Conservation (phyloP, 1,284 basidiomycete species). For the Mycosarcoma mackinlayi region DNA sequence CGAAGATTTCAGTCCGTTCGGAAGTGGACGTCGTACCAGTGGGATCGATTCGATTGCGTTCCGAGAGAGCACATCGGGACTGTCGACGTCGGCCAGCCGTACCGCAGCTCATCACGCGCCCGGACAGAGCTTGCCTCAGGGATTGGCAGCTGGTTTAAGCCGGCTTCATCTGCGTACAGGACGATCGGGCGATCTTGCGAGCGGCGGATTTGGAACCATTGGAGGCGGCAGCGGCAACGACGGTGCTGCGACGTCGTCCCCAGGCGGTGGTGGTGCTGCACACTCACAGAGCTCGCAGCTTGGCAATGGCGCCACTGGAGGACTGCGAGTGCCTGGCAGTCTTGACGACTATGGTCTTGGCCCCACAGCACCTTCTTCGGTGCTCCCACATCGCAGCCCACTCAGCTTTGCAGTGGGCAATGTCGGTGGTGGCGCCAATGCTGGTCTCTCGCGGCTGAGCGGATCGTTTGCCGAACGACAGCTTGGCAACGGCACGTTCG, state of each 20-base stretch:
- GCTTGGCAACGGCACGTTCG: constrained; percentile 24
- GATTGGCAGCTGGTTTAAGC: constrained; percentile 84
- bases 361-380: constrained; percentile 57
- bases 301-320: constrained; percentile 4
- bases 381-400: constrained; percentile 45
- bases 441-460: constrained; percentile 15
- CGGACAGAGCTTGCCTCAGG: constrained; percentile 86
- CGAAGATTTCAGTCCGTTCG: constrained; percentile 23
- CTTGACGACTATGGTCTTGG: constrained; percentile 50
- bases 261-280: background rate
- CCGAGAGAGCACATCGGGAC: constrained; percentile 15
- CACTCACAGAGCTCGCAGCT: constrained; percentile 24
- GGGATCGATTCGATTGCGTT: constrained; percentile 43
- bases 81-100: constrained; percentile 29
- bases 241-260: background rate
- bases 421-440: background rate
- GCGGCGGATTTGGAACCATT: constrained; percentile 14
- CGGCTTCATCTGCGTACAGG: constrained; percentile 76
- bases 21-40: constrained; percentile 14
- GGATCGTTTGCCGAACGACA: constrained; percentile 34
- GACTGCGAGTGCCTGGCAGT: constrained; percentile 22
- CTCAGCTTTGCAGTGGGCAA: constrained; percentile 27
- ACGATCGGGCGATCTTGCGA: constrained; percentile 7
- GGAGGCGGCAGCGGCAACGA: constrained; percentile 8
- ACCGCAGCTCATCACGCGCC: constrained; percentile 75